These are phyloP conservation scores for Nidularia sp. DNA, from an alignment of 768 basidiomycete genomes.

Conservation along the genomic window DNA sequence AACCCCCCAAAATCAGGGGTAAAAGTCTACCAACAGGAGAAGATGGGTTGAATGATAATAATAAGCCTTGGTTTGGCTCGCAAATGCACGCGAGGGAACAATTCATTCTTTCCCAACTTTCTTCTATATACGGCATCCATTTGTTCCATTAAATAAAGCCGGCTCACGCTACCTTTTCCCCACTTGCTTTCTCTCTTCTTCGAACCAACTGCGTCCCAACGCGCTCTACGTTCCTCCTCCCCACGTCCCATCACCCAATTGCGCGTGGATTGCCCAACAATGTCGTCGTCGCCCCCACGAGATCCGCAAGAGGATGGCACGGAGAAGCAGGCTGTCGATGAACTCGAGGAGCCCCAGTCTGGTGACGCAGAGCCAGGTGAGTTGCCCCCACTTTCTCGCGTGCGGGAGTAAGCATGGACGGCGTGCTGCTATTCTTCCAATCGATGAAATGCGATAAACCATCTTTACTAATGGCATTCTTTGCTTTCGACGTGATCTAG, in stretches of 20 bases:
- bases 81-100: slow-evolving; percentile 66
- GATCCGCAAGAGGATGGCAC: slow-evolving; percentile 47
- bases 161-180: slow-evolving; percentile 59
- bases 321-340: slow-evolving; percentile 57
- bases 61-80: slow-evolving; percentile 49
- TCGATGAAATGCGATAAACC: slow-evolving; percentile 15
- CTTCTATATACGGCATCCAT: slow-evolving; percentile 69
- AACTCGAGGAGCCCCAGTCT: slow-evolving; percentile 46
- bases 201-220: slow-evolving; percentile 29
- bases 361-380: slow-evolving; percentile 37
- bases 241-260: slow-evolving; percentile 15
- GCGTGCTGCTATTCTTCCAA: slow-evolving; percentile 30
- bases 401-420: slow-evolving; percentile 2
- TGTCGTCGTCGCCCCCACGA: slow-evolving; percentile 62
- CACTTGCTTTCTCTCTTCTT: slow-evolving; percentile 47
- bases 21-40: slow-evolving; percentile 41
- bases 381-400: slow-evolving; percentile 13
- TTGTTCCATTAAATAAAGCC: slow-evolving; percentile 70
- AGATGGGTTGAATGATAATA: slow-evolving; percentile 51
- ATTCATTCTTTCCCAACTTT: slow-evolving; percentile 46
- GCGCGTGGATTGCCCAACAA: slow-evolving; percentile 27
- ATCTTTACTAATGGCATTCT: slow-evolving; percentile 14
- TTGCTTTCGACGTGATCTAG: slow-evolving; percentile 23
- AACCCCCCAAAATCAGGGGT: slow-evolving; percentile 57
- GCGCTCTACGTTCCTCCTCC: slow-evolving; percentile 21